phyloP scores from a whole-genome alignment of 495 filamentous ascomycete species.

The Platismatia glauca region DNA sequence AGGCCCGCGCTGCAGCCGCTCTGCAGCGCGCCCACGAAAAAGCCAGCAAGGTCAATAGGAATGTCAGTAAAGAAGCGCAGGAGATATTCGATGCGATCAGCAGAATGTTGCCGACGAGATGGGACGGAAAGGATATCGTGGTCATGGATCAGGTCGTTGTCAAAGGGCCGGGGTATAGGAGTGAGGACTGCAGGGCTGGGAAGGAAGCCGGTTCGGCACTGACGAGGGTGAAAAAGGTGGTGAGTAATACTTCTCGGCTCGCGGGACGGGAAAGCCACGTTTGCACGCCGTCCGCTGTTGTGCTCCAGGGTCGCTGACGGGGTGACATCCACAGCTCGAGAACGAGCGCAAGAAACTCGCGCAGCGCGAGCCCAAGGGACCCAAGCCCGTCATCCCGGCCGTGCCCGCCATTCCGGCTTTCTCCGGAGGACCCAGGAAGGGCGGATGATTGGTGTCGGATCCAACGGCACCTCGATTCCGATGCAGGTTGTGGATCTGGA shows the following conservation, averaged over 20 bases:
- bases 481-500: background rate
- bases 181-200: constrained; percentile 48
- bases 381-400: constrained; percentile 23
- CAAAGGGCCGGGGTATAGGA: constrained; percentile 45
- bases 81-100: constrained; percentile 60
- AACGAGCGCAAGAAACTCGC: constrained; percentile 23
- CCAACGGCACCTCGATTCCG: background rate
- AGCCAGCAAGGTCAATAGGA: constrained; percentile 49
- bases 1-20: constrained; percentile 44
- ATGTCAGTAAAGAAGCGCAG: constrained; percentile 57
- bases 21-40: constrained; percentile 45
- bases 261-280: background rate
- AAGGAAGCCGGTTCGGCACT: constrained; percentile 43
- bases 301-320: background rate
- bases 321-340: constrained; percentile 15
- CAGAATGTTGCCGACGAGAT: constrained; percentile 55
- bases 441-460: constrained; percentile 9
- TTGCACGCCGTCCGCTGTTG: background rate
- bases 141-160: constrained; percentile 59
- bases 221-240: constrained; percentile 54
- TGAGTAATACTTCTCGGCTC: constrained; percentile 30
- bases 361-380: constrained; percentile 17
- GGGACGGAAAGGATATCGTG: constrained; percentile 54
- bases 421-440: constrained; percentile 21
- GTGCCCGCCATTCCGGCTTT: constrained; percentile 20